These are phyloP conservation scores for Pseudogymnoascus pannorum DNA, from an alignment of 2,329 filamentous ascomycete species.

Conservation along the genomic window DNA sequence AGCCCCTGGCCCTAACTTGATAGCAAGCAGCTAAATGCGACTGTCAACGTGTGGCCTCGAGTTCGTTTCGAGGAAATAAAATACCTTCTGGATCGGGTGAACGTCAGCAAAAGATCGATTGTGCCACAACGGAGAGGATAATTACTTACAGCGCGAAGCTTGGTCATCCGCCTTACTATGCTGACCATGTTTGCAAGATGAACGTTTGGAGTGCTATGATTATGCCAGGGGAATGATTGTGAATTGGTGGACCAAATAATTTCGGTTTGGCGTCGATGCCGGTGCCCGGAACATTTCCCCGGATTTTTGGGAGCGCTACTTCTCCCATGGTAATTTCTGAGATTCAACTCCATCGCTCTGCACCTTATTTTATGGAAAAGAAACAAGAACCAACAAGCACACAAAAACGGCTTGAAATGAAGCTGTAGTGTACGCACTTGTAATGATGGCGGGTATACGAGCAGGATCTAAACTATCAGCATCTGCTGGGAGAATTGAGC, in stretches of 20 bases:
- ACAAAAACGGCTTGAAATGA: neutral
- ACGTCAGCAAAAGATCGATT: slow-evolving; percentile 16
- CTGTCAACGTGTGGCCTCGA: slow-evolving; percentile 15
- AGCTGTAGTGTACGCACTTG: neutral
- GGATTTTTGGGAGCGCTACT: neutral
- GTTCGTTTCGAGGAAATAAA: slow-evolving; percentile 9
- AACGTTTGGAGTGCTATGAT: neutral
- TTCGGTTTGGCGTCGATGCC: slow-evolving; percentile 4
- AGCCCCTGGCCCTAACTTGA: slow-evolving; percentile 78
- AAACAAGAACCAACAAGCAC: neutral
- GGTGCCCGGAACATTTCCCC: slow-evolving; percentile 4
- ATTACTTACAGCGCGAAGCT: slow-evolving; percentile 60
- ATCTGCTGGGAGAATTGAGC: slow-evolving; percentile 2
- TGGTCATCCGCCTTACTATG: slow-evolving; percentile 63
- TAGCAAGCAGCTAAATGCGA: slow-evolving; percentile 54
- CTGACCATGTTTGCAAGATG: slow-evolving; percentile 39
- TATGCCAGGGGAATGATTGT: slow-evolving; percentile 3
- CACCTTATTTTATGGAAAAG: neutral
- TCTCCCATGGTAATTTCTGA: neutral
- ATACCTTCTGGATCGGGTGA: slow-evolving; percentile 24
- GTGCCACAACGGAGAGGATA: slow-evolving; percentile 13
- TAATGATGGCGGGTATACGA: neutral
- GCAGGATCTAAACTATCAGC: slow-evolving; percentile 2
- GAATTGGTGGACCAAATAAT: neutral
- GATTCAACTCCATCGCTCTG: neutral